phyloP scores from a whole-genome alignment of 2,329 filamentous ascomycete species.

The Diplodia intermedia region DNA sequence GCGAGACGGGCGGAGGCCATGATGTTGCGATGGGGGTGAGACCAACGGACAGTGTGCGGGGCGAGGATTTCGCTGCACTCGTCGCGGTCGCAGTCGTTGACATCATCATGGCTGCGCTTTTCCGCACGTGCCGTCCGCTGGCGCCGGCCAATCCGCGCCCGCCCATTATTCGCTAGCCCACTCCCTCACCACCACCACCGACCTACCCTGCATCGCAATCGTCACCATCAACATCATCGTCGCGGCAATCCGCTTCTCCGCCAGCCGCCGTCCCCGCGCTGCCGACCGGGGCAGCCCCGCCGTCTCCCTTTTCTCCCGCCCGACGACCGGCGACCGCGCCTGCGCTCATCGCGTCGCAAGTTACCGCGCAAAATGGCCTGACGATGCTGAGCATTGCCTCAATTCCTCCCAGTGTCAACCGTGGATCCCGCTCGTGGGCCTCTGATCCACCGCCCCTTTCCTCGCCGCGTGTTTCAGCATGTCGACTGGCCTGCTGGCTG shows the following conservation, averaged over 20 bases:
- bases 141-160: slow-evolving; percentile 15
- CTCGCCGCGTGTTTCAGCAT: slow-evolving; percentile 19
- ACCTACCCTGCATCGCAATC: slow-evolving; percentile 4
- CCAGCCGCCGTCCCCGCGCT: neutral
- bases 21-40: slow-evolving; percentile 15
- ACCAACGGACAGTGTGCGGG: slow-evolving; percentile 4
- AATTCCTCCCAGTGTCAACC: slow-evolving; percentile 20
- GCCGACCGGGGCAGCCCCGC: neutral
- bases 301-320: slow-evolving; percentile 19
- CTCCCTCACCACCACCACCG: neutral
- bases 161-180: slow-evolving; percentile 3
- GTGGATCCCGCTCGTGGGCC: slow-evolving; percentile 25
- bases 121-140: slow-evolving; percentile 10
- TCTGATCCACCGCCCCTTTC: slow-evolving; percentile 27
- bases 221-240: neutral
- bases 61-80: neutral
- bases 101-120: slow-evolving; percentile 22
- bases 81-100: slow-evolving; percentile 28
- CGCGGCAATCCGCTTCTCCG: neutral
- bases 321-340: neutral
- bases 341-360: slow-evolving; percentile 11
- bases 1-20: slow-evolving; percentile 58
- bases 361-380: slow-evolving; percentile 18
- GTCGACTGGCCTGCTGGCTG: slow-evolving; percentile 10
- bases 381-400: slow-evolving; percentile 25